phyloP scores from a whole-genome alignment of 306 rosid species.

The Cucurbita pepo region DNA sequence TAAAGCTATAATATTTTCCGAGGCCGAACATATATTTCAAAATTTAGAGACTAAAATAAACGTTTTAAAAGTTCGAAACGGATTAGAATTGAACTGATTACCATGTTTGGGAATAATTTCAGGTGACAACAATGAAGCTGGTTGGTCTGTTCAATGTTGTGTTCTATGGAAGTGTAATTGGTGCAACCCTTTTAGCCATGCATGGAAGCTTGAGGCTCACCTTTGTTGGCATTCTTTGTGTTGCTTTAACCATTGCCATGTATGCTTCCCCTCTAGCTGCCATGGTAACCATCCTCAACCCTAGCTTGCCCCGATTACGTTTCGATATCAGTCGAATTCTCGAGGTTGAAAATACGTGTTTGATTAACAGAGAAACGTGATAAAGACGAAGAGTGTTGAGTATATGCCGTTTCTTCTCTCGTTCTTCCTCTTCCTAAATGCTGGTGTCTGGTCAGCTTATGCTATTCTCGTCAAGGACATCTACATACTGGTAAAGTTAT shows the following conservation, averaged over 20 bases:
- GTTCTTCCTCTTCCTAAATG: constrained; percentile 27
- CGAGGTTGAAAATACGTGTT: background rate
- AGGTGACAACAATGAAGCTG: constrained; percentile 19
- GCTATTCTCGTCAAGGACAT: constrained; percentile 26
- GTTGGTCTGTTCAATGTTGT: constrained; percentile 19
- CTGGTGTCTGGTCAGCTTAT: constrained; percentile 28
- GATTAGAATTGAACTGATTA: too few relatives aligned
- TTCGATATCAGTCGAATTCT: background rate
- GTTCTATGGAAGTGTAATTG: constrained; percentile 28
- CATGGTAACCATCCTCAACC: constrained; percentile 17
- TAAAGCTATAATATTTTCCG: too few relatives aligned
- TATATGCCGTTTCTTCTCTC: constrained; percentile 33
- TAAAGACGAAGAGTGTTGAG: constrained; percentile 26
- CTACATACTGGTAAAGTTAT: constrained; percentile 24
- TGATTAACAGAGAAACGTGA: constrained; percentile 17
- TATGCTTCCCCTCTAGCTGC: constrained; percentile 31
- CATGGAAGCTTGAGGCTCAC: constrained; percentile 18
- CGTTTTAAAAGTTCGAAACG: too few relatives aligned
- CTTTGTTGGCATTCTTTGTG: constrained; percentile 25
- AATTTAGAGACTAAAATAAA: too few relatives aligned
- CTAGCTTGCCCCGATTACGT: background rate
- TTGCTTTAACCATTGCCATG: constrained; percentile 26
- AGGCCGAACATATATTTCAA: too few relatives aligned
- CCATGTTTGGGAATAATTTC: background rate
- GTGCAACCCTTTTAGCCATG: constrained; percentile 20